Percentiles rank a stretch among this genome's conserved stretches.
These are phyloP conservation scores for Aspergillus sp. DNA, from an alignment of 2,329 filamentous ascomycete genomes.

Conservation along the genomic window DNA sequence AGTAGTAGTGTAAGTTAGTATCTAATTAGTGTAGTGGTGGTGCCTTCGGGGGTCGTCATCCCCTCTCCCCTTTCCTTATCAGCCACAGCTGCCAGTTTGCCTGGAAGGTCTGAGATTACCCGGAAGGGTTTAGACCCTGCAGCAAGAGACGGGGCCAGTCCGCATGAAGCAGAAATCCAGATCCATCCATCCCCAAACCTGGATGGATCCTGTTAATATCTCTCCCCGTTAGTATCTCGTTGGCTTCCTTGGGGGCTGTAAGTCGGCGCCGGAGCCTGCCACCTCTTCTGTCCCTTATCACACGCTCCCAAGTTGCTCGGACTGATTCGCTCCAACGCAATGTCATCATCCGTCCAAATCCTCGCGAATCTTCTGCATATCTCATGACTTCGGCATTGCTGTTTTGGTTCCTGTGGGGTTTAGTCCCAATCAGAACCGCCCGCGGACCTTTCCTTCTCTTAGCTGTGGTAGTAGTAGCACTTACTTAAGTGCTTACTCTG, in stretches of 20 bases:
- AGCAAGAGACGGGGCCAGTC: background rate
- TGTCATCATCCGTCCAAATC: background rate
- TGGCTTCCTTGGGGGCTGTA: background rate
- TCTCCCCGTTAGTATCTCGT: background rate
- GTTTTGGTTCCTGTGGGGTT: background rate
- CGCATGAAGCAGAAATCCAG: background rate
- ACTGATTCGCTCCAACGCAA: background rate
- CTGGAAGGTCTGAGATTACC: background rate
- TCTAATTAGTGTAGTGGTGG: background rate
- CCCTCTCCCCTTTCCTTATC: constrained; percentile 2
- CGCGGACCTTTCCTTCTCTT: background rate
- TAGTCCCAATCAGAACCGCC: background rate
- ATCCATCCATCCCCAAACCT: constrained; percentile 3
- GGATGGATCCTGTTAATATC: constrained; percentile 7
- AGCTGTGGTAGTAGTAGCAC: too few relatives aligned
- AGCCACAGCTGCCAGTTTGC: background rate
- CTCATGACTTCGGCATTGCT: background rate
- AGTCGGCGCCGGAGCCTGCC: background rate
- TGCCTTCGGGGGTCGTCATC: background rate
- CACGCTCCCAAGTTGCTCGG: background rate
- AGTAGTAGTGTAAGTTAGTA: background rate
- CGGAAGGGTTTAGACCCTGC: background rate
- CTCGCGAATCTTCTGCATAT: background rate
- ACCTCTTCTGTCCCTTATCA: background rate
- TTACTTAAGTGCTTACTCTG: too few relatives aligned